These are phyloP conservation scores for Erigeron canadensis DNA, from an alignment of 129 eudicot genomes.

Conservation along the genomic window DNA sequence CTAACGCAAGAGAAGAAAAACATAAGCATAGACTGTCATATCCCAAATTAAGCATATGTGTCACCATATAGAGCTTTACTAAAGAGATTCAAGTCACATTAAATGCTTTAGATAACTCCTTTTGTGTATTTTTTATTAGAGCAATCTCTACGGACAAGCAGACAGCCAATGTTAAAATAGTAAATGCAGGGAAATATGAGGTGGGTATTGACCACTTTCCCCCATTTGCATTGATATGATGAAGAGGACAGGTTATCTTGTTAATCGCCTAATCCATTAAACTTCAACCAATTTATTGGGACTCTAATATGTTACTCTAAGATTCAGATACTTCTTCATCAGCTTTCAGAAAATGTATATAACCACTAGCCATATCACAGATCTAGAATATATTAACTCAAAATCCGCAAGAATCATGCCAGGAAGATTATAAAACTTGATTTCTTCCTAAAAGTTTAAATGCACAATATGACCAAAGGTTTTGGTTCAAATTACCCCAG, in stretches of 20 bases:
- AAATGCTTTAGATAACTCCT: not conserved
- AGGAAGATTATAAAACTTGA: not conserved
- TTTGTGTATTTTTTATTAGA: not conserved
- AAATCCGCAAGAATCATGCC: not conserved
- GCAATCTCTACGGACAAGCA: not conserved
- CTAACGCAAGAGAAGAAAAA: not conserved
- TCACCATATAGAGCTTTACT: not conserved
- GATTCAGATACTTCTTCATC: not conserved
- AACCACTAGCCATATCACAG: not conserved
- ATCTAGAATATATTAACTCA: not conserved
- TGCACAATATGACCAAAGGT: not conserved
- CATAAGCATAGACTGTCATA: not conserved
- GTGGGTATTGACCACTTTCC: not conserved
- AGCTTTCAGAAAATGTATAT: not conserved
- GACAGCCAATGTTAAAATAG: not conserved
- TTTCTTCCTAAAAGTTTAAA: not conserved
- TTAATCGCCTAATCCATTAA: not conserved
- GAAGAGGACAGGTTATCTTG: not conserved
- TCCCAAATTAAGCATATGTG: not conserved
- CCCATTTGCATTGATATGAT: not conserved
- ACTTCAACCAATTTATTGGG: not conserved
- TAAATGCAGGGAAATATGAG: not conserved
- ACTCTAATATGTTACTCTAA: not conserved
- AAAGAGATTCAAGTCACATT: not conserved
- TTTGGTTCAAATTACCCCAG: not conserved